phyloP scores from a whole-genome alignment of 208 protist genomes.

The Porcisia hertigi region DNA sequence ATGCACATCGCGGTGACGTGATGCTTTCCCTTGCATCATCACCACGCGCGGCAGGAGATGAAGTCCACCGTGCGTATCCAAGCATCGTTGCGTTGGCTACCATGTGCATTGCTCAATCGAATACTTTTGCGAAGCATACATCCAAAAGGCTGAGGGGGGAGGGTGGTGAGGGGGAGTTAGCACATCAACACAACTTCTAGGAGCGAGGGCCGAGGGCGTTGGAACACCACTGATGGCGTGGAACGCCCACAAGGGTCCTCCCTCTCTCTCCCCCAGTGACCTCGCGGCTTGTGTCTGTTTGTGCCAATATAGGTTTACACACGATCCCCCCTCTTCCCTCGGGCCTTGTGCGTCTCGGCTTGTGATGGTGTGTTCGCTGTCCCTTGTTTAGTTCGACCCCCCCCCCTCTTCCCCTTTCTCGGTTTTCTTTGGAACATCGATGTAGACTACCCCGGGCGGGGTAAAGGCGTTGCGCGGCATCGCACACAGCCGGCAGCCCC shows the following conservation, averaged over 20 bases:
- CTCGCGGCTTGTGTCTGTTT: background rate
- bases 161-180: background rate
- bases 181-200: background rate
- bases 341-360: background rate
- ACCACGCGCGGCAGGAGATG: constrained; percentile 18
- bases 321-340: background rate
- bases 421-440: background rate
- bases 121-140: constrained; percentile 66
- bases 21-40: background rate
- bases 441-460: background rate
- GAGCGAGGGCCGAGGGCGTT: background rate
- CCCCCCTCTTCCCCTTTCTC: background rate
- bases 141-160: constrained; percentile 31
- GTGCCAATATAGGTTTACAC: too few species aligned
- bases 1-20: background rate
- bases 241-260: background rate
- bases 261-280: background rate
- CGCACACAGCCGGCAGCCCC: background rate
- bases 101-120: constrained; percentile 38
- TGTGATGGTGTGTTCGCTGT: background rate
- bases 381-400: background rate
- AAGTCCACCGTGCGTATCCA: constrained; percentile 46
- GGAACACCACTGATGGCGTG: background rate
- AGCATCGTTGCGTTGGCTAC: constrained; percentile 58
- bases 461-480: background rate